These are phyloP conservation scores for Niebla homalea DNA, from an alignment of 495 filamentous ascomycete species.

Conservation along the genomic window DNA sequence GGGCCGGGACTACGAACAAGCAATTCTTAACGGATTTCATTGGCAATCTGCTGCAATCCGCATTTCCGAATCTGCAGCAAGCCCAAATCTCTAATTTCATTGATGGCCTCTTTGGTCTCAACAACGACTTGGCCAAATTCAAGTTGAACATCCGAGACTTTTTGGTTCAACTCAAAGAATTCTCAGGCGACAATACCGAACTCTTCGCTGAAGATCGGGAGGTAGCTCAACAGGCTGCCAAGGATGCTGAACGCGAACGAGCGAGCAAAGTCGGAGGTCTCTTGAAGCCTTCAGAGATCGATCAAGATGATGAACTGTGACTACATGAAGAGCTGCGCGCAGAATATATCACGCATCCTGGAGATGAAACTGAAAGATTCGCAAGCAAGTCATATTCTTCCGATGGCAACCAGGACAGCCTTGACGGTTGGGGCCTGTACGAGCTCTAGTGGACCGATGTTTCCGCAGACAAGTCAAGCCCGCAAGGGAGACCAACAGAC, in stretches of 20 bases:
- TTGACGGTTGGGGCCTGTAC: constrained; percentile 41
- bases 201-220: constrained; percentile 93
- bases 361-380: constrained; percentile 6
- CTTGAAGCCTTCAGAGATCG: constrained; percentile 85
- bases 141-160: constrained; percentile 92
- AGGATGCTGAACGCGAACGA: constrained; percentile 68
- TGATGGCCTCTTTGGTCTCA: constrained; percentile 67
- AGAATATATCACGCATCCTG: constrained; percentile 30
- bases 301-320: constrained; percentile 88
- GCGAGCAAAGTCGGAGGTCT: constrained; percentile 85
- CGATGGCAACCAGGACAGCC: constrained; percentile 17
- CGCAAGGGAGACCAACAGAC: not conserved
- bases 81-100: constrained; percentile 82
- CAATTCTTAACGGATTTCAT: constrained; percentile 84
- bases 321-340: constrained; percentile 52
- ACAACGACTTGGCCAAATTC: constrained; percentile 74
- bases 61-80: constrained; percentile 83
- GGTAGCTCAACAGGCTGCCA: constrained; percentile 62
- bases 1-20: constrained; percentile 69
- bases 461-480: not conserved
- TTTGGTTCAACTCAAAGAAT: constrained; percentile 92
- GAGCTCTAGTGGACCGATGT: constrained; percentile 25
- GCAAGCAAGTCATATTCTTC: not conserved
- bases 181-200: constrained; percentile 78
- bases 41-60: constrained; percentile 69